phyloP scores from a whole-genome alignment of 345 rosid species.

The Aquilaria yunnanensis region DNA sequence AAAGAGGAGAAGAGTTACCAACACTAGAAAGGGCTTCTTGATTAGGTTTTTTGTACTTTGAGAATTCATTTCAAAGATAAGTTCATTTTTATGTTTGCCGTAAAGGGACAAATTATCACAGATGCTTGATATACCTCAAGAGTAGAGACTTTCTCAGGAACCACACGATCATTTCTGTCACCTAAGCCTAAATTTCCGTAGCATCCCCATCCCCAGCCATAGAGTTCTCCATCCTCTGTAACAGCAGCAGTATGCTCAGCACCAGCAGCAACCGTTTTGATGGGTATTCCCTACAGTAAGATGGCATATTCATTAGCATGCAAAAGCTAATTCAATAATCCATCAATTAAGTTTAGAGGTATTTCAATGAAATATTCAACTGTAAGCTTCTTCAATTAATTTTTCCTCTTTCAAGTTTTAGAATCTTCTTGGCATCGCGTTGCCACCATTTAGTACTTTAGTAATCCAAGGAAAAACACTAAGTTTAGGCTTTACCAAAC shows the following conservation, averaged over 20 bases:
- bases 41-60: no score
- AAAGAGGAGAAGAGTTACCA: no score
- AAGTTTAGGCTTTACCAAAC: no score
- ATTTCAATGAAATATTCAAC: no score
- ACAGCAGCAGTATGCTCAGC: slow-evolving; percentile 98
- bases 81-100: no score
- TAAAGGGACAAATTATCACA: slow-evolving; percentile 9
- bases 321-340: slow-evolving; percentile 8
- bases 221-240: slow-evolving; percentile 84
- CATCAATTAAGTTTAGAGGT: not conserved
- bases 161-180: slow-evolving; percentile 81
- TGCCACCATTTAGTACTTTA: no score
- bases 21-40: no score
- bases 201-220: slow-evolving; percentile 99
- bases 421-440: not conserved
- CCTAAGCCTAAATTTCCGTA: slow-evolving; percentile 98
- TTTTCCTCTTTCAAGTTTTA: no score
- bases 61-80: no score
- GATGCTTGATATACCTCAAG: slow-evolving; percentile 43
- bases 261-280: slow-evolving; percentile 94
- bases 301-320: slow-evolving; percentile 13
- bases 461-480: no score
- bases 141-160: slow-evolving; percentile 75
- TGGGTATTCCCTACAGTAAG: slow-evolving; percentile 53
- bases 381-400: no score